Percentiles rank a stretch among this genome's conserved stretches.
Evolutionary conservation across 495 filamentous ascomycete species (phyloP).

Genomic region (Trichoderma reesei): DNA sequence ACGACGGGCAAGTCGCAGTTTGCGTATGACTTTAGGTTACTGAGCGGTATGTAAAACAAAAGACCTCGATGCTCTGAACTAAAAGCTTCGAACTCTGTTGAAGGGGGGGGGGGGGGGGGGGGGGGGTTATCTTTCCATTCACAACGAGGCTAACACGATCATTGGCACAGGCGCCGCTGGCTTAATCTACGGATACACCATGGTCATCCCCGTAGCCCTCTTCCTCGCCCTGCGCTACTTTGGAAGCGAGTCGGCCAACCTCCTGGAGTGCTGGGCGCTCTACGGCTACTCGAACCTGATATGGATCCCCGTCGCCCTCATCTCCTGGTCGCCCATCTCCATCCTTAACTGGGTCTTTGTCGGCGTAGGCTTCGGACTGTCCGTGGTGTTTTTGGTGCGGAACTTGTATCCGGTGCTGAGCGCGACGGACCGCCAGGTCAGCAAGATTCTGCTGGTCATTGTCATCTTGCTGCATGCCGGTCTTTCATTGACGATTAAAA

Average conservation of each 20-base stretch:
- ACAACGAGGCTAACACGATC: constrained; percentile 8
- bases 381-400: constrained; percentile 75
- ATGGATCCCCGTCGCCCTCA: constrained; percentile 90
- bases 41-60: constrained; percentile 54
- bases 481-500: constrained; percentile 84
- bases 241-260: constrained; percentile 74
- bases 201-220: constrained; percentile 67
- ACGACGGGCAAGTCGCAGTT: constrained; percentile 30
- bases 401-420: constrained; percentile 91
- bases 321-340: constrained; percentile 75
- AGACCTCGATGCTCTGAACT: constrained; percentile 1
- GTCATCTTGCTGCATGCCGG: constrained; percentile 81
- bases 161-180: constrained; percentile 64
- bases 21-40: constrained; percentile 79
- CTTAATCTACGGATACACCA: constrained; percentile 88
- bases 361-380: constrained; percentile 76
- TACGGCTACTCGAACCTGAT: constrained; percentile 95
- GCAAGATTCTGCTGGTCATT: constrained; percentile 73
- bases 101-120: too few relatives aligned
- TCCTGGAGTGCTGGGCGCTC: constrained; percentile 86
- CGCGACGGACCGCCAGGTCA: constrained; percentile 84
- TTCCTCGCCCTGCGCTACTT: constrained; percentile 93
- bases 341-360: constrained; percentile 93
- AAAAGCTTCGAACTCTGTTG: not conserved
- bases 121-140: not conserved